Base-by-base conservation (phyloP, 2,329 filamentous ascomycete species). In the Ophiostoma angusticollis region DNA sequence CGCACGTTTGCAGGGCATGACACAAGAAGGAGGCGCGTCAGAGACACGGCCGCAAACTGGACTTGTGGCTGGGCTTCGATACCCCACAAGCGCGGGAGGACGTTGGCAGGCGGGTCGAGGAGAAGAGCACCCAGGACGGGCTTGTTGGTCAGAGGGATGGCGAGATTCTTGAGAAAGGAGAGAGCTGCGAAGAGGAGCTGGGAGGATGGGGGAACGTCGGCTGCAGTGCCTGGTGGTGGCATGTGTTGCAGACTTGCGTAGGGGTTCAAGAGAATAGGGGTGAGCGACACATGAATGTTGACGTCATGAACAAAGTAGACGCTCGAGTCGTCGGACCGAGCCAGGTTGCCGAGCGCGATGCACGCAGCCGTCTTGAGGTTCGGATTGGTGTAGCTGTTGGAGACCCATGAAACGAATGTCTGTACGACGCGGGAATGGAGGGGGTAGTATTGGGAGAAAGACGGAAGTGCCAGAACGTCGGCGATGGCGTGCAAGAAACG, bases 111-210 rank as follows among this genome's bases (percentile, higher is more conserved):
- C 0, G 58, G 49, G 6, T 62, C 58, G 4, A n/a, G n/a, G n/a
- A 78, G 57, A 2, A 78, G 55, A 1, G 56, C 54, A 13, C 67
- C 67, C 2, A 80, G 59, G 0, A 56, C 34, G 3, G 60, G 45
- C 52, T 76, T 78, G 55, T 79, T 79, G 19, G 54, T 51, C 0
- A 56, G 41, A 0, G 74, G 71, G 36, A 80, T 72, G 19, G 74
- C 70, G 8, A 80, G 66, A 52, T 80, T 80, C 54, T 77, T 78
- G 43, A 78, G 65, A 49, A 78, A 77, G 7, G 72, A 68, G 14
- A 80, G 59, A 2, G 63, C 58, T 1, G 72, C 64, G 49, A 78
- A 74, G 0, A 74, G 59, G 13, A 75, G 64, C 44, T 76, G 70
- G 3, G 51, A 40, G 19, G 51, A 44, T 5, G 49, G 44, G 7